Evolutionary conservation across 192 early-diverging fungal species (phyloP), one percentile per base, ranked within the genome.

Genomic region (Coemansia sp.): DNA sequence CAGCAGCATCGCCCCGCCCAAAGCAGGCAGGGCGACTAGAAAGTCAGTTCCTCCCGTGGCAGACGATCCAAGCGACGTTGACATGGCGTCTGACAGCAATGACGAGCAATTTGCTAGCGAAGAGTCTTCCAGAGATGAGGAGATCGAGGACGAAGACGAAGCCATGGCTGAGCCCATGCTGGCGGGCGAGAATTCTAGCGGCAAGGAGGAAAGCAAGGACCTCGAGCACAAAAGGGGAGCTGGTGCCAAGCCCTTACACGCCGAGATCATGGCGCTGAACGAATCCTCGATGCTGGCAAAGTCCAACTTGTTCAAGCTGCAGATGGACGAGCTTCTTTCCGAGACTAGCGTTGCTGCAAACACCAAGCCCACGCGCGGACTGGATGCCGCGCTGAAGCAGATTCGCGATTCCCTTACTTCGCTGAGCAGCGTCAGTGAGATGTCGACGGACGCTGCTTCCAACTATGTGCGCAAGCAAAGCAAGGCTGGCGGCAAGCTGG

Each of bases 271-370:
- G 63, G 83, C 83, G 41, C 65, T 94, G 55, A 86, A 86, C 70
- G 90, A 94, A 50, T 86, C 89, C 0, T 79, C 84, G 4, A 81
- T 90, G 51, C 68, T 96, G 38, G 91, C 86, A 78, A 92, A 94
- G 55, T 86, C 87, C 38, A 95, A 94, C 68, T 80, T 98, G 49
- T 93, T 95, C 79, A 88, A 87, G 68, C 76, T 98, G 34, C 90
- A 96, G 78, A 80, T 86, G 49, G 58, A 68, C 51, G 56, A 63
- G 51, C 57, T 80, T 50, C 60, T 69, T 19, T 25, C 27, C 23
- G 68, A 77, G 26, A 50, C 54, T 14, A 14, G 8, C 17, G 39
- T 71, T 9, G 25, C 41, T 34, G 29, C 60, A 21, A 50, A 35
- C 25, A 60, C 51, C 15, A 65, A 63, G 52, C 51, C 45, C 9